phyloP scores from a whole-genome alignment of 805 yeast genomes.

The Ogataea chonburiensis region DNA sequence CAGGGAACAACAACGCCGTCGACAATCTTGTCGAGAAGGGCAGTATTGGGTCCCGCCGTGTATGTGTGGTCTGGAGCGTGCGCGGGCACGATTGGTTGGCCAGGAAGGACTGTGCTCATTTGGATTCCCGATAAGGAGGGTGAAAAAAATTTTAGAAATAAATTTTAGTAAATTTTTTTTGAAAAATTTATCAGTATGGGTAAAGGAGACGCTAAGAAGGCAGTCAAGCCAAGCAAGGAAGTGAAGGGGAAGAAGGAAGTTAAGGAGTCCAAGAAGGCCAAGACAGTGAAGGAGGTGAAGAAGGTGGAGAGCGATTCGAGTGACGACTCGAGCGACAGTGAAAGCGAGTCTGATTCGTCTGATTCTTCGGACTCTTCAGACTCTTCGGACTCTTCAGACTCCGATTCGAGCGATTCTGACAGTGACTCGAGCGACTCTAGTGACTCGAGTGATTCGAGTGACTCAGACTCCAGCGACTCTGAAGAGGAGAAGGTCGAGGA shows the following conservation, averaged over 20 bases:
- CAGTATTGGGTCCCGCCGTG: conserved; percentile 65
- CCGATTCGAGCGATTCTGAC: conserved; percentile 10
- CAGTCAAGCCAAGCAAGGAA: conserved; percentile 13
- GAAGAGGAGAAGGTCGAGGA: conserved; percentile 23
- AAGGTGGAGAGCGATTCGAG: conserved; percentile 16
- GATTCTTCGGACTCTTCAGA: conserved; percentile 7
- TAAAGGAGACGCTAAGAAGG: conserved; percentile 1
- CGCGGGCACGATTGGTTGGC: conserved; percentile 71
- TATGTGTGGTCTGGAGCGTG: conserved; percentile 42
- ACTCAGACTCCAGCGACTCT: conserved; percentile 12
- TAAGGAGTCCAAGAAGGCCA: conserved; percentile 7
- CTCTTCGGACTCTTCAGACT: conserved; percentile 2
- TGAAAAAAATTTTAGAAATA: conserved; percentile 14
- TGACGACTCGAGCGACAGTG: background rate
- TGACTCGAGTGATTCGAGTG: conserved; percentile 9
- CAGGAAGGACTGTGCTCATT: conserved; percentile 69
- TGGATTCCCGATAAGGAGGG: conserved; percentile 13
- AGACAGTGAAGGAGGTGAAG: conserved; percentile 12
- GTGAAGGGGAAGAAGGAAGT: conserved; percentile 18
- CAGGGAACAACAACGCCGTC: conserved; percentile 39
- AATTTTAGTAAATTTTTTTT: conserved; percentile 11
- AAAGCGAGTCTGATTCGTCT: conserved; percentile 6
- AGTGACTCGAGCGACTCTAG: conserved; percentile 12
- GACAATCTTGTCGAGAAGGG: conserved; percentile 44
- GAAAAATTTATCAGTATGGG: conserved; percentile 15